These are phyloP conservation scores for Mortierella sp. DNA, from an alignment of 371 early-diverging fungal species.

Conservation along the genomic window DNA sequence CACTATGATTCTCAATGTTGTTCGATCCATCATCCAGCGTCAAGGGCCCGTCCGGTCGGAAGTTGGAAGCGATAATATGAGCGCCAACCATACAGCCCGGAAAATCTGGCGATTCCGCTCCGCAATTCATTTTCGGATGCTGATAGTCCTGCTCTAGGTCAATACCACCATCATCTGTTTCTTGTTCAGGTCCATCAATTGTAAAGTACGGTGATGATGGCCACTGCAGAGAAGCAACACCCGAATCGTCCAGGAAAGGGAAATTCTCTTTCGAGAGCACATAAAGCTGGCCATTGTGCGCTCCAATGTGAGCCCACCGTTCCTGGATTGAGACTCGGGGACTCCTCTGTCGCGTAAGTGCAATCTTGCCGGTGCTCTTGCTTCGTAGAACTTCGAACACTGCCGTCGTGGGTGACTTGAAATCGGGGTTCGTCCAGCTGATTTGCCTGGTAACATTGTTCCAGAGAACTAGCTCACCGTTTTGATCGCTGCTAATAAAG, in stretches of 20 bases:
- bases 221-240: not conserved
- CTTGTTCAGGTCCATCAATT: no score
- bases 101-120: slow-evolving; percentile 13
- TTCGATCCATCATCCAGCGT: slow-evolving; percentile 6
- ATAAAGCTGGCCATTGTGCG: slow-evolving; percentile 30
- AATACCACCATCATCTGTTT: not conserved
- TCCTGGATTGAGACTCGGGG: not conserved
- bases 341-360: slow-evolving; percentile 21
- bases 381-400: slow-evolving; percentile 34
- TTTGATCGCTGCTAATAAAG: slow-evolving; percentile 33
- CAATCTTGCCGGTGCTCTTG: not conserved
- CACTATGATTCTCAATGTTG: not conserved
- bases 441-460: not conserved
- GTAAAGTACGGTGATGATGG: no score
- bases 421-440: slow-evolving; percentile 9
- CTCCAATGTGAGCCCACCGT: slow-evolving; percentile 23
- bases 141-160: not conserved
- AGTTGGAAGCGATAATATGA: slow-evolving; percentile 17
- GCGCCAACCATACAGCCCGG: slow-evolving; percentile 35
- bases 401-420: slow-evolving; percentile 32
- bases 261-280: slow-evolving; percentile 39
- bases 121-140: slow-evolving; percentile 1
- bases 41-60: slow-evolving; percentile 8
- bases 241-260: slow-evolving; percentile 13
- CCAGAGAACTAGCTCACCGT: slow-evolving; percentile 13